Evolutionary conservation across 352 stramenopile genomes (phyloP), one percentile per base, ranked within the genome.

Genomic region (Stramenopiles sp.): DNA sequence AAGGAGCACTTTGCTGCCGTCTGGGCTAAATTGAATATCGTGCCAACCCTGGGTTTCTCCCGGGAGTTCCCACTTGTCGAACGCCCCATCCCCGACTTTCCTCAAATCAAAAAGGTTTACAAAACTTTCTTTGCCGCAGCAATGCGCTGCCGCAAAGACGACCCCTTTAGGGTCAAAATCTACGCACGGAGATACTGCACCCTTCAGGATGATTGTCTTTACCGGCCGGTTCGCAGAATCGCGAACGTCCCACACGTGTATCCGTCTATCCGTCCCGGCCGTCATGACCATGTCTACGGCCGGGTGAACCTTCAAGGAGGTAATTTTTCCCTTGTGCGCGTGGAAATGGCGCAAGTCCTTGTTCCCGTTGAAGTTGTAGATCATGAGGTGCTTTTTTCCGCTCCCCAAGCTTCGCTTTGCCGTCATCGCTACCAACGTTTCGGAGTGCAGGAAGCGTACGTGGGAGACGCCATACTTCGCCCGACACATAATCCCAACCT

Each of bases 1-100:
- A 35, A 71, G 12, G 12, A 71, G 53, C 53, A 71, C 35, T 71
- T 71, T 31, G 4, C 35, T 71, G 2, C 53, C 53, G 35, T 71
- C 12, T 71, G 53, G 53, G 12, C 53, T 71, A 71, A 71, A 71
- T 71, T 71, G 53, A 35, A 71, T 71, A 6, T 71, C 35, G 35
- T 71, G 53, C 53, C 53, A 71, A 35, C 53, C 53, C 35, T 6
- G 33, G 4, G 35, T 4, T 35, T 71, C 35, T 6, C 53, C 53
- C 33, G 33, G 33, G 1, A 71, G 4, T 71, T 71, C 53, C 33
- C 33, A 71, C 12, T 71, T 71, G 35, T 71, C 53, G 35, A 71
- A 71, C 4, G 31, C 33, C 1, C 53, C 53, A 6, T 71, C 53
- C 2, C 53, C 53, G 35, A 71, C 35, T 71, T 71, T 71, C 33